phyloP scores from a whole-genome alignment of 2,329 filamentous ascomycete species.

The Metarhizium guizhouense region DNA sequence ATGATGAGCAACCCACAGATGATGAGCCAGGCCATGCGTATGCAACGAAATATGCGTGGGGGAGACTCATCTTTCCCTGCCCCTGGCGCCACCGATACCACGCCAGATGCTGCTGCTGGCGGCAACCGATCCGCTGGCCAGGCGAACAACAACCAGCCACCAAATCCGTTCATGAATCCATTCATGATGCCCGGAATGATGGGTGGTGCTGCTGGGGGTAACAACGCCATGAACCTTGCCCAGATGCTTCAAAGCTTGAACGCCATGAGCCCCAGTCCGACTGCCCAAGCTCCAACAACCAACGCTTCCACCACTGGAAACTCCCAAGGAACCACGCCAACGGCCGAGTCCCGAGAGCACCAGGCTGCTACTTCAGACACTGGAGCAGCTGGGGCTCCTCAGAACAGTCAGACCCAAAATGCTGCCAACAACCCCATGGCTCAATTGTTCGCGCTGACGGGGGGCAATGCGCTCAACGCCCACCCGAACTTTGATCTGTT shows the following conservation, averaged over 20 bases:
- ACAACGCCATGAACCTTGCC: conserved; percentile 12
- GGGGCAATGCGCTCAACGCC: conserved; percentile 25
- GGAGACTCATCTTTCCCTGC: conserved; percentile 66
- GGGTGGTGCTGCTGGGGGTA: conserved; percentile 9
- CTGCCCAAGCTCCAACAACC: conserved; percentile 16
- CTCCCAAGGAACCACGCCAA: conserved; percentile 17
- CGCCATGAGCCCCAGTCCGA: conserved; percentile 24
- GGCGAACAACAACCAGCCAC: conserved; percentile 11
- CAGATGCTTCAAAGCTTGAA: conserved; percentile 20
- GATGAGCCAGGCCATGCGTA: conserved; percentile 70
- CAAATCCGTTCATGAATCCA: conserved; percentile 36
- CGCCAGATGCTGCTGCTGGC: conserved; percentile 42
- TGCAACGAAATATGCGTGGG: conserved; percentile 64
- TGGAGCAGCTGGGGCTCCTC: conserved; percentile 14
- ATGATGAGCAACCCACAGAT: conserved; percentile 91
- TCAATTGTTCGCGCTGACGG: conserved; percentile 42
- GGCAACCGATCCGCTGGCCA: conserved; percentile 21
- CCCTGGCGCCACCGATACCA: conserved; percentile 84
- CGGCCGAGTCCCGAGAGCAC: conserved; percentile 15
- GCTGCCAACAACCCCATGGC: conserved; percentile 62
- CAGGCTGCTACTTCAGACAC: conserved; percentile 15
- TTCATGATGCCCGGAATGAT: conserved; percentile 19
- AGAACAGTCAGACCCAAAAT: conserved; percentile 24
- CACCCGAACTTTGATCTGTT: conserved; percentile 47
- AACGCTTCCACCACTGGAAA: not conserved